phyloP scores from a whole-genome alignment of 139 green algal species.

The Chlamydomonas schloesseri region DNA sequence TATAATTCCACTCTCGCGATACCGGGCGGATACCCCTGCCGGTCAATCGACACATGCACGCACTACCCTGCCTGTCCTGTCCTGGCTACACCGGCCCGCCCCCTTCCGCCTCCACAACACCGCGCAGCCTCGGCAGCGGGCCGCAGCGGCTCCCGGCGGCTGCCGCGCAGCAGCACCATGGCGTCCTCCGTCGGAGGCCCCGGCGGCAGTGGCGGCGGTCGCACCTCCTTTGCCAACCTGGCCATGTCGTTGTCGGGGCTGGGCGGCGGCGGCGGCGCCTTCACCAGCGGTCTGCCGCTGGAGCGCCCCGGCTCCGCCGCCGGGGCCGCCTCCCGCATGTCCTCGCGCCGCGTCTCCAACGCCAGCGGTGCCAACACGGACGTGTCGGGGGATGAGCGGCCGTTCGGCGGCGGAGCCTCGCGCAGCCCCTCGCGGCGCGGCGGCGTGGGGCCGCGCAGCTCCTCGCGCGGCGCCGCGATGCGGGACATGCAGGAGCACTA shows the following conservation, averaged over 20 bases:
- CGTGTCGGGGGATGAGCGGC: constrained; percentile 11
- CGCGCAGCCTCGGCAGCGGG: not conserved
- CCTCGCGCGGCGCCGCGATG: not conserved
- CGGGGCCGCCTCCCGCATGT: not conserved
- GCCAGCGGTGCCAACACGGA: constrained; percentile 22
- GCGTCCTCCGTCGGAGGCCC: too few species aligned
- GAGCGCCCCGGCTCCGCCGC: constrained; percentile 13
- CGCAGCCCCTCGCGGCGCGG: constrained; percentile 10
- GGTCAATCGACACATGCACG: too few species aligned
- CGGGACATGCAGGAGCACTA: constrained; percentile 28
- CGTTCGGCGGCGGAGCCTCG: too few species aligned
- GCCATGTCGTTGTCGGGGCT: not conserved
- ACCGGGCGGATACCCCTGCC: too few species aligned
- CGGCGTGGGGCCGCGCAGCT: not conserved
- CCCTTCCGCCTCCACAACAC: too few species aligned
- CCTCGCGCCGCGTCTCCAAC: constrained; percentile 23
- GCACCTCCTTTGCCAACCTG: not conserved
- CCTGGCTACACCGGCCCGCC: too few species aligned
- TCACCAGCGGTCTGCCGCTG: too few species aligned
- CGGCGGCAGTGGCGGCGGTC: too few species aligned
- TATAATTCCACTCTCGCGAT: too few species aligned
- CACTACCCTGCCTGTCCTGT: too few species aligned
- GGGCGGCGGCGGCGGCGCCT: not conserved
- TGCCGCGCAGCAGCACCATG: not conserved
- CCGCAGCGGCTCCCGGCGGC: not conserved